phyloP scores from a whole-genome alignment of 257 asterid genomes.

The Handroanthus guayacan region DNA sequence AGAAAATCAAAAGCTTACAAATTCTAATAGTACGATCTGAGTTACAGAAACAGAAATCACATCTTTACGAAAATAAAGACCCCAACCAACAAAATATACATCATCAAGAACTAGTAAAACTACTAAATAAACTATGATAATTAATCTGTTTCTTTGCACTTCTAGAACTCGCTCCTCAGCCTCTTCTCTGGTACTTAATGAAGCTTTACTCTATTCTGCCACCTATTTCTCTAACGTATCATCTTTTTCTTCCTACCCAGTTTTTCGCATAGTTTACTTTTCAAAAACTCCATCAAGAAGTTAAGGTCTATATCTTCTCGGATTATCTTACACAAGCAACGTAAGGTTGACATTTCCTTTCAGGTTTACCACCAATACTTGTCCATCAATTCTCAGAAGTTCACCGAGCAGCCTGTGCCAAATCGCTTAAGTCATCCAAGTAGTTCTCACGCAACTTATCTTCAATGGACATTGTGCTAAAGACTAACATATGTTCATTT shows the following conservation, averaged over 20 bases:
- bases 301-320: not conserved
- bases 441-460: no score
- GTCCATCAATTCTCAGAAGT: not conserved
- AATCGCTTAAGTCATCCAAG: not conserved
- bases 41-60: not conserved
- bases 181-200: not conserved
- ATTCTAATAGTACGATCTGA: not conserved
- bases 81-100: conserved; percentile 19
- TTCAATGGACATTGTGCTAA: no score
- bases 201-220: not conserved
- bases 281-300: not conserved
- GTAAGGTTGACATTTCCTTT: not conserved
- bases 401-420: not conserved
- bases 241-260: not conserved
- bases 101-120: conserved; percentile 1
- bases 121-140: not conserved
- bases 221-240: not conserved
- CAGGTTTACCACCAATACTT: not conserved
- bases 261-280: not conserved
- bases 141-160: not conserved
- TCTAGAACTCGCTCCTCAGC: not conserved
- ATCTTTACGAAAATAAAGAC: conserved; percentile 2
- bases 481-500: no score
- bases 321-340: not conserved
- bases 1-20: not conserved